Evolutionary conservation across 257 asterid genomes (phyloP), one percentile per base, ranked within the genome.

Genomic region (Avicennia marina): DNA sequence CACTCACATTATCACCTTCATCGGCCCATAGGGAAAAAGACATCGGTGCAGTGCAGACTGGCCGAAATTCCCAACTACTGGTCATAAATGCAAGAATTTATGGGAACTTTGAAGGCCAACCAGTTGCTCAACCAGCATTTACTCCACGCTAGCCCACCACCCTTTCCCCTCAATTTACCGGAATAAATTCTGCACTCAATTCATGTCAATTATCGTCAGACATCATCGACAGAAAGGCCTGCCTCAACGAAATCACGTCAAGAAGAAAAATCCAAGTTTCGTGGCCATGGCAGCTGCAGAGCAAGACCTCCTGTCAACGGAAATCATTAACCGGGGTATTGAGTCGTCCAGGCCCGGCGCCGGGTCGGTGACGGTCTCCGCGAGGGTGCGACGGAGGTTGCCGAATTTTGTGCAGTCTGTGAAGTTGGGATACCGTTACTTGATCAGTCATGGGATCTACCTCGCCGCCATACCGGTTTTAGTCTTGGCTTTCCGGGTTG

Each of bases 321-420:
- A 91, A 61, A 91, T 91, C n/a, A 87, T 88, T 2, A 85, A 85
- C 79, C 86, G 88, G 4, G 98, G 96, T 18, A 66, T 81, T 7
- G 84, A 83, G 58, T 66, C 93, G 12, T 70, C 85, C 21, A 93
- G 93, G 7, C 94, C 95, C 0, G 86, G 85, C 15, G 86, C 85
- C 17, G 96, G 96, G 1, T 80, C 96, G 6, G 62, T 68, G 67
- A 81, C 91, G 27, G 86, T 93, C 17, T 93, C 97, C 15, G 94
- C 89, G 0, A 68, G 96, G 65, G 98, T 93, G 2, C 49, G 87
- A 29, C 68, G 95, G 29, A 66, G 91, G 53, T 58, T 89, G 66
- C 97, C 97, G 9, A 97, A 93, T 18, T 93, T 93, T 31, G 91
- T 93, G 12, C 79, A 93, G 53, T 86, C 97, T 50, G 99, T 86